A percentile compares a stretch with the other conserved stretches of the same genome.
phyloP scores from a whole-genome alignment of 164 flowering plant species.

The Dillenia turbinata region DNA sequence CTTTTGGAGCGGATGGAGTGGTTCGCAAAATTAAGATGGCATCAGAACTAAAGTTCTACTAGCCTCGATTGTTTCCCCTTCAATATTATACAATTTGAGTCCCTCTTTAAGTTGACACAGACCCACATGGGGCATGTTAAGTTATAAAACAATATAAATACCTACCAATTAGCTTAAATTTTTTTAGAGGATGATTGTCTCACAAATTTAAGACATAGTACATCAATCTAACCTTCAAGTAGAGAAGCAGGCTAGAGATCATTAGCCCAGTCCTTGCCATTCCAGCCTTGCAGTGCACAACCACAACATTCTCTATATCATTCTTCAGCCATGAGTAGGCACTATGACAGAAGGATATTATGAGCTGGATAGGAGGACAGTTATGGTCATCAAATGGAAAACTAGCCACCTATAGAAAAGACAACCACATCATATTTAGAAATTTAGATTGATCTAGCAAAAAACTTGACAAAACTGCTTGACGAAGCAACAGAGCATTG shows the following conservation, averaged over 20 bases:
- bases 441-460: not conserved
- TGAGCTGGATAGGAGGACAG: conserved; percentile 91
- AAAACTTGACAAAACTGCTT: not conserved
- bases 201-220: too few relatives aligned
- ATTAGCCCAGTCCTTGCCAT: conserved; percentile 98
- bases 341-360: conserved; percentile 88
- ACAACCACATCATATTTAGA: conserved; percentile 2
- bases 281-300: conserved; percentile 98
- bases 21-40: too few relatives aligned
- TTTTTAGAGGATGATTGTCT: too few relatives aligned
- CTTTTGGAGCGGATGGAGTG: too few relatives aligned
- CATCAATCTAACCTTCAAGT: conserved; percentile 57
- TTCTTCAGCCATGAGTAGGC: conserved; percentile 97
- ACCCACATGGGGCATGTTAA: too few relatives aligned
- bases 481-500: not conserved
- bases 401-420: conserved; percentile 72
- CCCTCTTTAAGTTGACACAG: too few relatives aligned
- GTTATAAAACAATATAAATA: too few relatives aligned
- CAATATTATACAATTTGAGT: too few relatives aligned
- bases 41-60: too few relatives aligned
- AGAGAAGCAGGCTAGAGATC: conserved; percentile 96
- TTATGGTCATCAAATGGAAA: conserved; percentile 98
- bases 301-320: conserved; percentile 97
- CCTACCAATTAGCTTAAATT: too few relatives aligned
- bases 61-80: too few relatives aligned